Evolutionary conservation across 2,329 filamentous ascomycete species (phyloP), one percentile per base, ranked within the genome.

Genomic region (Huntiella omanensis): DNA sequence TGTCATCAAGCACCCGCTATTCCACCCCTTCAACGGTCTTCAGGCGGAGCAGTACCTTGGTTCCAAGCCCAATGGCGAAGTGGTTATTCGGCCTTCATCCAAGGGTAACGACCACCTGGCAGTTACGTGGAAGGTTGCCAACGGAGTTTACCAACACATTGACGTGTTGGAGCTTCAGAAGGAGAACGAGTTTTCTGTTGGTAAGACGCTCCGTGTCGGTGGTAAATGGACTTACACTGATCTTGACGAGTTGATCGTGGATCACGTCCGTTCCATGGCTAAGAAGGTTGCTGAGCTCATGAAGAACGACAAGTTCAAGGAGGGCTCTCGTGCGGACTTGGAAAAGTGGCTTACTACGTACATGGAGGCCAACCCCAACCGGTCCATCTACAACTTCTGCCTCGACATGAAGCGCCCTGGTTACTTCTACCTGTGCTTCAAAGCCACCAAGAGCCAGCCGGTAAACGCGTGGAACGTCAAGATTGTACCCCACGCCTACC

Each of bases 261-360:
- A 91, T 57, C 91, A 98, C 59, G 84, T 98, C 58, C 91, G 94
- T 66, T 84, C 87, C 45, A 98, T 96, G 91, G 83, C 86, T 13
- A 83, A 81, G 63, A 98, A 98, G 70, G 88, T 96, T 44, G 85
- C 93, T 53, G 88, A 98, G 67, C 79, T 98, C 68, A 91, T 85
- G 70, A 75, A 80, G 53, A 80, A 95, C 60, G 88, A 96, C 59
- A 94, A 94, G 62, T 98, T 83, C 68, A 85, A 93, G 64, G 75
- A 75, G 52, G 78, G 81, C 50, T 87, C 77, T 51, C 80, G 80
- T 57, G 70, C 77, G 51, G 82, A 91, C 56, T 83, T 86, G 52
- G 87, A 95, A 63, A 79, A 82, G 72, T 98, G 91, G 88, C 72
- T 98, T 54, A 83, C 81, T 32, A 94, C 86, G 8, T 98, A 96